A percentile compares a stretch with the other conserved stretches of the same genome.
Conservation (phyloP, 495 filamentous ascomycete species). For the Talaromyces trachyspermus region DNA sequence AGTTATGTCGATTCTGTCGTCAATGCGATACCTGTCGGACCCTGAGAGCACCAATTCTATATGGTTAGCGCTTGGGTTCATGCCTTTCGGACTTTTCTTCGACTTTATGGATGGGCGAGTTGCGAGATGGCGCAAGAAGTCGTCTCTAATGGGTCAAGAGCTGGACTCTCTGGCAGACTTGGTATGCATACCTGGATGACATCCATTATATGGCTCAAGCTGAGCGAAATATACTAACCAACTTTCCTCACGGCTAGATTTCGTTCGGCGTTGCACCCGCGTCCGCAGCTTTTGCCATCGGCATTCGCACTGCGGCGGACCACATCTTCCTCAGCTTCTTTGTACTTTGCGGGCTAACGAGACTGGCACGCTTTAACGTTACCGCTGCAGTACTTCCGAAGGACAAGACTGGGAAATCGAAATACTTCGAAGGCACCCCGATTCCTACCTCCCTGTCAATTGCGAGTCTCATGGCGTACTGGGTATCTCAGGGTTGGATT, state of each 20-base stretch:
- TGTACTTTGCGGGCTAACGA: slow-evolving; percentile 89
- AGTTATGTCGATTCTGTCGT: slow-evolving; percentile 93
- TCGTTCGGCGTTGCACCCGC: slow-evolving; percentile 94
- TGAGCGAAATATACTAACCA: slow-evolving; percentile 8
- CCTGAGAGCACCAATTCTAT: slow-evolving; percentile 56
- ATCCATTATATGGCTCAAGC: no score
- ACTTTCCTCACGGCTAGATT: no score
- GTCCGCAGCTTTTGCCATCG: slow-evolving; percentile 77
- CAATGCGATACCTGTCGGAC: slow-evolving; percentile 83
- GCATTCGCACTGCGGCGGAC: slow-evolving; percentile 78
- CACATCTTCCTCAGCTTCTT: slow-evolving; percentile 82
- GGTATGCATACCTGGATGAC: slow-evolving; percentile 44
- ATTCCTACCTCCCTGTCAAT: slow-evolving; percentile 84
- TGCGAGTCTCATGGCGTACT: slow-evolving; percentile 80
- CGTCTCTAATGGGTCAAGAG: slow-evolving; percentile 95
- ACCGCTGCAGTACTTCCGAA: slow-evolving; percentile 83
- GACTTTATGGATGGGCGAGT: slow-evolving; percentile 98
- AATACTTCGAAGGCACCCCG: slow-evolving; percentile 94
- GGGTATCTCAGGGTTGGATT: slow-evolving; percentile 74
- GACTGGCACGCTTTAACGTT: slow-evolving; percentile 94
- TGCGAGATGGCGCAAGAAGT: slow-evolving; percentile 91
- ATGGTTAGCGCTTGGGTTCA: slow-evolving; percentile 76
- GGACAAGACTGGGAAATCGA: slow-evolving; percentile 80
- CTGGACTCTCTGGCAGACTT: slow-evolving; percentile 95
- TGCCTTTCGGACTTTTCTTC: slow-evolving; percentile 94